Percentiles rank a stretch among this genome's conserved stretches.
Evolutionary conservation across 345 rosid species (phyloP).

Genomic region (Lenwebbia sp.): DNA sequence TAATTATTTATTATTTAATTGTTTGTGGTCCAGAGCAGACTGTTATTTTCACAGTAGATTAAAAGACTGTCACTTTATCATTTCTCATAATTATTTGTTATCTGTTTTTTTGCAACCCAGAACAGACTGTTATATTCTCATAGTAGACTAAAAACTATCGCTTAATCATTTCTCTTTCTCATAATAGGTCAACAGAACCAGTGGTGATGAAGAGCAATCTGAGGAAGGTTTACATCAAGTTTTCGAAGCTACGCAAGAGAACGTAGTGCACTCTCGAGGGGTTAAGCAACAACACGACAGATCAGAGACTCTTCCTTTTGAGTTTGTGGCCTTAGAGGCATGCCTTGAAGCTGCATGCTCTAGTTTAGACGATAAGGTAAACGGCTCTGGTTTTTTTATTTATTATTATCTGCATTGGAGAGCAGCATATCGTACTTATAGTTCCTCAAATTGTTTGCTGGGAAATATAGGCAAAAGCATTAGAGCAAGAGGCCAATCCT

Average conservation of each 20-base stretch:
- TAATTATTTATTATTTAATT: too few species aligned
- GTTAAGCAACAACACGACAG: conserved; percentile 18
- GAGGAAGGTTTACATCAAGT: not conserved
- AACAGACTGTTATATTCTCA: too few species aligned
- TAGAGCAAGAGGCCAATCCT: conserved; percentile 60
- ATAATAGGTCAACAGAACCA: not conserved
- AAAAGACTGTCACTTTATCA: too few species aligned
- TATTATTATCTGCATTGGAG: not conserved
- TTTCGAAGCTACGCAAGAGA: not conserved
- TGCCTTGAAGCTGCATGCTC: conserved; percentile 64
- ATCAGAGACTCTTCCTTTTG: conserved; percentile 45
- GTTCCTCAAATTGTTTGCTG: not conserved
- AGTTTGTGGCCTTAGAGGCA: conserved; percentile 61
- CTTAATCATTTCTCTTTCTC: not conserved
- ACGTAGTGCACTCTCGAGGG: not conserved
- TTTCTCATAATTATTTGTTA: too few species aligned
- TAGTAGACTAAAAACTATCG: too few species aligned
- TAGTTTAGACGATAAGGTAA: conserved; percentile 50
- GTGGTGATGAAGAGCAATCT: not conserved
- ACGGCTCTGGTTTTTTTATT: not conserved
- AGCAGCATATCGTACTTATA: not conserved
- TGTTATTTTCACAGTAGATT: too few species aligned
- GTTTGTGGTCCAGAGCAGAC: too few species aligned
- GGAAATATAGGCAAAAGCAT: conserved; percentile 31
- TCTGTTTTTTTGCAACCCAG: too few species aligned